Percentiles rank a stretch among this genome's conserved stretches.
These are phyloP conservation scores for Rhinocladiella mackenziei DNA, from an alignment of 2,329 filamentous ascomycete species.

Conservation along the genomic window DNA sequence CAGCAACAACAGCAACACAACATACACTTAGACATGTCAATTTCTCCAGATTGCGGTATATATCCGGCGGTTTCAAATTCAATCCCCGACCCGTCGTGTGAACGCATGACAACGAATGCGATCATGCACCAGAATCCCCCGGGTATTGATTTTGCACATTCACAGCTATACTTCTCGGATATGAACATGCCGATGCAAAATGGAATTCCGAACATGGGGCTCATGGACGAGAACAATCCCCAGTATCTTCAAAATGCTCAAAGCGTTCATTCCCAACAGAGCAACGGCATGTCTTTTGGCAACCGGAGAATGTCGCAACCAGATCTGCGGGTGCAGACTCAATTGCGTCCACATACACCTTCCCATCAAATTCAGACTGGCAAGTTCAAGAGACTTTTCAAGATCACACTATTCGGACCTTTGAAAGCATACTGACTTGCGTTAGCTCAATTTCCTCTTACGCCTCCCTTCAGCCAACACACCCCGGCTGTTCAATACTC, in stretches of 20 bases:
- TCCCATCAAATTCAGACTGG: slow-evolving; percentile 57
- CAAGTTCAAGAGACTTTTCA: slow-evolving; percentile 40
- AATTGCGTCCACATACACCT: slow-evolving; percentile 58
- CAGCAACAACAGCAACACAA: slow-evolving; percentile 40
- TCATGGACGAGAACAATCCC: slow-evolving; percentile 29
- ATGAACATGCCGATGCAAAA: slow-evolving; percentile 26
- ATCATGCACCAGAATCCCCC: slow-evolving; percentile 26
- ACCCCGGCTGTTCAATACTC: slow-evolving; percentile 38
- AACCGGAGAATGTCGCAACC: slow-evolving; percentile 40
- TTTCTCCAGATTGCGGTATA: slow-evolving; percentile 35
- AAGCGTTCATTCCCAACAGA: slow-evolving; percentile 19
- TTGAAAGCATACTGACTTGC: slow-evolving; percentile 26
- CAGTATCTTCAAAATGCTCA: slow-evolving; percentile 28
- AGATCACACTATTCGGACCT: background rate
- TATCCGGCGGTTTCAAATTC: slow-evolving; percentile 22
- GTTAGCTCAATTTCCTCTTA: slow-evolving; percentile 62
- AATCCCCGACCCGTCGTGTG: slow-evolving; percentile 22
- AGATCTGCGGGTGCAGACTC: slow-evolving; percentile 35
- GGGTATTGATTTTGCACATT: slow-evolving; percentile 25
- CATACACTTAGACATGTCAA: slow-evolving; percentile 34
- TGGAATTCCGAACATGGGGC: slow-evolving; percentile 12
- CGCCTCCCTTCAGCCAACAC: slow-evolving; percentile 54
- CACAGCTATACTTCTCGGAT: slow-evolving; percentile 26
- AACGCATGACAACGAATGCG: slow-evolving; percentile 31
- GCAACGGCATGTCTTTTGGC: slow-evolving; percentile 24